These are phyloP conservation scores for Trichocladium antarcticum DNA, from an alignment of 495 filamentous ascomycete genomes.

Conservation along the genomic window DNA sequence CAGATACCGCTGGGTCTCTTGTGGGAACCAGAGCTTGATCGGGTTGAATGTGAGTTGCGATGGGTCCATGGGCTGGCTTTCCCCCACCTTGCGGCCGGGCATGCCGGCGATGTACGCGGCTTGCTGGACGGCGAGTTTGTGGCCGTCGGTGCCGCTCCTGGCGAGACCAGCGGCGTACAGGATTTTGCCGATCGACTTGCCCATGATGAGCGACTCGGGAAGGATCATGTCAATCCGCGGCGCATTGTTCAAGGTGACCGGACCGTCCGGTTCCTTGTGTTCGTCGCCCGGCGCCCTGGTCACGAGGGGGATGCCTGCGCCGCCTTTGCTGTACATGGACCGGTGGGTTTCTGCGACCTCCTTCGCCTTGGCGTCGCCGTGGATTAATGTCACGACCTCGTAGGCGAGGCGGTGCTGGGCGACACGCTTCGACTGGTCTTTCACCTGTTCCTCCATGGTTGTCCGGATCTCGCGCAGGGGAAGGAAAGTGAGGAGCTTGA, in stretches of 20 bases:
- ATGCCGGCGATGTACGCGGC: conserved; percentile 57
- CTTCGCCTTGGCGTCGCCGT: conserved; percentile 52
- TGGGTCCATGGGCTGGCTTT: conserved; percentile 38
- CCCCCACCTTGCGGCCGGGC: conserved; percentile 31
- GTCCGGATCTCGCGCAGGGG: conserved; percentile 51
- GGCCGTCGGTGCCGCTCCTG: conserved; percentile 51
- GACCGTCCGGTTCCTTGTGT: conserved; percentile 15
- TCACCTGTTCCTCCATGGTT: conserved; percentile 54
- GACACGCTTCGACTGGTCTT: conserved; percentile 54
- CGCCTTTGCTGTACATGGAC: conserved; percentile 37
- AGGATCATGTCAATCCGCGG: conserved; percentile 48
- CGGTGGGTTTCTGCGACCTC: conserved; percentile 48
- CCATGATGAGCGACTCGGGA: conserved; percentile 51
- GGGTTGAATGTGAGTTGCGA: conserved; percentile 49
- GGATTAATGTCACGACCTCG: conserved; percentile 69
- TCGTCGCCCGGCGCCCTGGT: not conserved
- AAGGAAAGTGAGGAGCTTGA: conserved; percentile 88
- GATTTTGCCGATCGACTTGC: conserved; percentile 51
- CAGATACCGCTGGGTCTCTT: conserved; percentile 50
- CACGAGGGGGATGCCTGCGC: not conserved
- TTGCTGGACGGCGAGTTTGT: conserved; percentile 46
- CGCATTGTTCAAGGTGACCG: conserved; percentile 40
- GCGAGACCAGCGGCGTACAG: conserved; percentile 60
- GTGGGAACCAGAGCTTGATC: conserved; percentile 45
- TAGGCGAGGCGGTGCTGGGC: conserved; percentile 73